Evolutionary conservation across 139 green algal genomes (phyloP).

Genomic region (Coelastrella sp.): DNA sequence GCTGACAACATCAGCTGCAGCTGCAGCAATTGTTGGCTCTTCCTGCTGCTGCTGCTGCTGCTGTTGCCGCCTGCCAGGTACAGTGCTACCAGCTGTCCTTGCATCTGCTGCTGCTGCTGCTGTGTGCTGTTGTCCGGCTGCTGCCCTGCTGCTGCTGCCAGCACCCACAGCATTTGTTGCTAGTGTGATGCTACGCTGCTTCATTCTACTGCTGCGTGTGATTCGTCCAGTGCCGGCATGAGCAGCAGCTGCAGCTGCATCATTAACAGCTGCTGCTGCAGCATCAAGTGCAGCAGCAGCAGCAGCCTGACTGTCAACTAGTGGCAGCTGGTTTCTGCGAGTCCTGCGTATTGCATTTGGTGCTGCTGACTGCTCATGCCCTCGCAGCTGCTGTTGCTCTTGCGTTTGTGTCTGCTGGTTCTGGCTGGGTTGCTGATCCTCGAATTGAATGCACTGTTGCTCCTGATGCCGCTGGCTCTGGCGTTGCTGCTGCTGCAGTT

Average conservation of each 20-base stretch:
- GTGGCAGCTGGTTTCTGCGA: too few relatives aligned
- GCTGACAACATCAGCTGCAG: background rate
- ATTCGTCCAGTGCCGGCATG: background rate
- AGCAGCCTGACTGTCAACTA: too few relatives aligned
- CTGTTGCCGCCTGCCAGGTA: background rate
- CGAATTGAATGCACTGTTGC: background rate
- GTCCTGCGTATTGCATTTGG: too few relatives aligned
- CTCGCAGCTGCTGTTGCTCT: constrained; percentile 12
- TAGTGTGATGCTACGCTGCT: constrained; percentile 5
- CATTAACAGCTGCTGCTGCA: background rate
- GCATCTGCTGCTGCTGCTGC: background rate
- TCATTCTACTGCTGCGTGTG: constrained; percentile 10
- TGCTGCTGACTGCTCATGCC: background rate
- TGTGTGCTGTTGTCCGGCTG: background rate
- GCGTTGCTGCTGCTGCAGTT: constrained; percentile 19
- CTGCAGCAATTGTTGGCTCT: background rate
- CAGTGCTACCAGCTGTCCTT: background rate
- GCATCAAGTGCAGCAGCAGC: background rate
- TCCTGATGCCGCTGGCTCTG: background rate
- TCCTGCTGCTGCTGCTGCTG: constrained; percentile 39
- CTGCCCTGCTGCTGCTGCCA: constrained; percentile 27
- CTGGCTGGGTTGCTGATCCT: background rate
- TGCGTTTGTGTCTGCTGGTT: too few relatives aligned
- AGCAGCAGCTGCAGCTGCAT: background rate
- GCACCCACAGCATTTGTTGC: background rate